Evolutionary conservation across 2,329 filamentous ascomycete species (phyloP).

Genomic region (Hirsutella thompsonii): DNA sequence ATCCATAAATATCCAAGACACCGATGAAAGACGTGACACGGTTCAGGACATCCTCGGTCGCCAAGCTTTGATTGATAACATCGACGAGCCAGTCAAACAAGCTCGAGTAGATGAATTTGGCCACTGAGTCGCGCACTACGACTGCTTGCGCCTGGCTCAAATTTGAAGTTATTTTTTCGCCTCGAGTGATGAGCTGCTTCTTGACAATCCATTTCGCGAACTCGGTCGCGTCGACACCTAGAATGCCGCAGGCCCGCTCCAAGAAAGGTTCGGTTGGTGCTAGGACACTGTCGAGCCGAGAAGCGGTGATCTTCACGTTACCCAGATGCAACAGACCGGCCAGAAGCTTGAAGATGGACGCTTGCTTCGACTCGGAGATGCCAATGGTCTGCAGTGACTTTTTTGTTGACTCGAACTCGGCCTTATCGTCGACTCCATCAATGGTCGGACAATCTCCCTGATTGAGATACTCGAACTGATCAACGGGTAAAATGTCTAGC

Average conservation of each 20-base stretch:
- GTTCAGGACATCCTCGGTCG: constrained; percentile 73
- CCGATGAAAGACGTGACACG: constrained; percentile 87
- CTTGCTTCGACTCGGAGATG: constrained; percentile 59
- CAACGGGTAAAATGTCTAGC: constrained; percentile 65
- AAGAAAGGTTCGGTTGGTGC: constrained; percentile 71
- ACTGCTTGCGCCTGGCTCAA: constrained; percentile 84
- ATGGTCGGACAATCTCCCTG: constrained; percentile 86
- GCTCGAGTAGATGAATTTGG: constrained; percentile 97
- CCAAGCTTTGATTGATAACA: constrained; percentile 81
- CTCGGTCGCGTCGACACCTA: constrained; percentile 74
- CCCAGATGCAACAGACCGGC: constrained; percentile 87
- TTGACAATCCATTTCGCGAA: constrained; percentile 99
- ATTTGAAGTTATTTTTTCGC: constrained; percentile 96
- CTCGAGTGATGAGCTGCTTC: constrained; percentile 92
- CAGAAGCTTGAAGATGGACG: constrained; percentile 78
- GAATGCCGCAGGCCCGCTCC: constrained; percentile 65
- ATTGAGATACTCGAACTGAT: constrained; percentile 92
- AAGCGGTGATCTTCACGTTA: constrained; percentile 90
- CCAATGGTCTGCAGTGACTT: constrained; percentile 81
- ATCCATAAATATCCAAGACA: constrained; percentile 97
- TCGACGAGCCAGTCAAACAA: constrained; percentile 99
- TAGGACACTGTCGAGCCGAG: constrained; percentile 76
- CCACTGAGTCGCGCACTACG: constrained; percentile 92
- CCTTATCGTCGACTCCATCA: constrained; percentile 89
- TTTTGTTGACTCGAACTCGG: constrained; percentile 81